Conservation (phyloP, 1,139 yeast species). For the Candida glucosophila region DNA sequence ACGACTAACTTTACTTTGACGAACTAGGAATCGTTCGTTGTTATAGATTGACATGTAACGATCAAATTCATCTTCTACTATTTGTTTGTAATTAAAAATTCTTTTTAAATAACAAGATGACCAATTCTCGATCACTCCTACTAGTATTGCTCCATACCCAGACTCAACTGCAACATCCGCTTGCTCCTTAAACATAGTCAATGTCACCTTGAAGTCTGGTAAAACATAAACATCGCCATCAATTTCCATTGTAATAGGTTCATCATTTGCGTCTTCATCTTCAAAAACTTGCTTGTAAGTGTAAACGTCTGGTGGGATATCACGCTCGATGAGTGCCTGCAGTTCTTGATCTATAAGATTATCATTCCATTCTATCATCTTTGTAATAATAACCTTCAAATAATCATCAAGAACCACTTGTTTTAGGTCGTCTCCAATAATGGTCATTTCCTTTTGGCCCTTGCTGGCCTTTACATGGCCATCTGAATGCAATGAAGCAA, state of each 20-base stretch:
- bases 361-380: constrained; percentile 76
- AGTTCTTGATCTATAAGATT: constrained; percentile 61
- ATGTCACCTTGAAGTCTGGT: constrained; percentile 41
- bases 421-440: constrained; percentile 66
- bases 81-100: constrained; percentile 49
- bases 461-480: constrained; percentile 18
- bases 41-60: constrained; percentile 36
- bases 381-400: constrained; percentile 54
- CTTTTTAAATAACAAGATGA: constrained; percentile 52
- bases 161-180: constrained; percentile 89
- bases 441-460: constrained; percentile 34
- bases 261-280: constrained; percentile 40
- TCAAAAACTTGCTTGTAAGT: constrained; percentile 32
- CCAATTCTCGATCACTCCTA: constrained; percentile 78
- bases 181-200: constrained; percentile 81
- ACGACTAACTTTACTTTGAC: constrained; percentile 35
- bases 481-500: constrained; percentile 17
- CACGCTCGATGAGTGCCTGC: constrained; percentile 50
- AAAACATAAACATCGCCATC: constrained; percentile 65
- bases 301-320: constrained; percentile 59
- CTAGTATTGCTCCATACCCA: constrained; percentile 72
- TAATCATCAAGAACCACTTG: constrained; percentile 62
- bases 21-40: constrained; percentile 30
- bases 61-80: constrained; percentile 51
- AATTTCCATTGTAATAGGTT: constrained; percentile 53